Evolutionary conservation across 352 stramenopile species (phyloP).

Genomic region (Phytophthora fragariae): DNA sequence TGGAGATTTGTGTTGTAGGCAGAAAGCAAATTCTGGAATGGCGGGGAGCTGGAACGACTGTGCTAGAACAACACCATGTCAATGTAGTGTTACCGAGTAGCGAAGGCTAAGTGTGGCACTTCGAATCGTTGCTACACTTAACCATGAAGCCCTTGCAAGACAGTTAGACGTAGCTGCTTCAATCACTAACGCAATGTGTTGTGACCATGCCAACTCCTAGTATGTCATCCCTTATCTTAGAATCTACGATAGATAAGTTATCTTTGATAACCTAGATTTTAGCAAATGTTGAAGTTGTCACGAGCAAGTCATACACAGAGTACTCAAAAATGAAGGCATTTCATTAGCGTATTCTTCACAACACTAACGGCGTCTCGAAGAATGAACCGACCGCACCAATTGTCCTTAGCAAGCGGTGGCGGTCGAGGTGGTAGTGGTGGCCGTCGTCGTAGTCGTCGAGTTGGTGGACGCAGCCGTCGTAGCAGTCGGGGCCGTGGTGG

Average conservation of each 20-base stretch:
- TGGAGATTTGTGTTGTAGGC: too few relatives aligned
- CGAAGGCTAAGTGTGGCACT: too few relatives aligned
- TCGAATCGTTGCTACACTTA: too few relatives aligned
- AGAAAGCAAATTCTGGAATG: too few relatives aligned
- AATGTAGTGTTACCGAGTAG: too few relatives aligned
- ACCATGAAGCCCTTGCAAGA: too few relatives aligned
- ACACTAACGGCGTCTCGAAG: background rate
- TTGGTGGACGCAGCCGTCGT: background rate
- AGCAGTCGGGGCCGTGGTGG: background rate
- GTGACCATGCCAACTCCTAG: too few relatives aligned
- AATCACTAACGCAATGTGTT: too few relatives aligned
- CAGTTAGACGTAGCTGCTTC: too few relatives aligned
- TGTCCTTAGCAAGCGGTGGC: background rate
- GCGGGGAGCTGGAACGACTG: too few relatives aligned
- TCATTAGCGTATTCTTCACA: conserved; percentile 1
- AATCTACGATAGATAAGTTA: background rate
- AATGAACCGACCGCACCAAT: background rate
- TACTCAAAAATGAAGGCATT: background rate
- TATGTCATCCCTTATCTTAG: background rate
- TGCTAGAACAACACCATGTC: too few relatives aligned
- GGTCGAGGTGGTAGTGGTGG: background rate
- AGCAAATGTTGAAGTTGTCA: background rate
- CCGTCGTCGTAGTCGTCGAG: background rate
- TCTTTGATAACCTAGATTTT: background rate
- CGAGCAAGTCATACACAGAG: background rate